Conservation (phyloP, 2,329 filamentous ascomycete genomes). For the Aspergillus hiratsukae region DNA sequence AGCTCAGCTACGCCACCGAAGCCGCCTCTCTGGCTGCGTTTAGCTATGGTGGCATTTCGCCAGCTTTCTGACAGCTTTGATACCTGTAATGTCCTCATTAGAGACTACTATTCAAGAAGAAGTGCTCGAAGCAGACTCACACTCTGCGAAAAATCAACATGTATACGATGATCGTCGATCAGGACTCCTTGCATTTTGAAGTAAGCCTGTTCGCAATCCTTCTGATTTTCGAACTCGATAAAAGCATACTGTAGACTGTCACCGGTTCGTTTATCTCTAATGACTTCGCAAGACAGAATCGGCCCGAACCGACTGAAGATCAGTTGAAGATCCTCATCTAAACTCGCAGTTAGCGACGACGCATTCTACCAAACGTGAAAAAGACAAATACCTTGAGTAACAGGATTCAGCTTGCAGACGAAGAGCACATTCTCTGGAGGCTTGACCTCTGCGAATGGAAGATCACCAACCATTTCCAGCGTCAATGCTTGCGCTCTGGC, state of each 20-base stretch:
- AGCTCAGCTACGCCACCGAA: constrained; percentile 87
- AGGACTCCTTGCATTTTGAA: constrained; percentile 98
- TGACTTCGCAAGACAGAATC: constrained; percentile 93
- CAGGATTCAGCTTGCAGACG: constrained; percentile 96
- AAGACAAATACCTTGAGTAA: constrained; percentile 62
- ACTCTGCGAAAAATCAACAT: constrained; percentile 97
- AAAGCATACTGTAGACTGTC: constrained; percentile 97
- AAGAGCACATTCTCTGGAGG: constrained; percentile 97
- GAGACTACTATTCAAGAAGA: constrained; percentile 4
- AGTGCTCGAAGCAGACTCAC: constrained; percentile 48
- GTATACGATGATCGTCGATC: constrained; percentile 95
- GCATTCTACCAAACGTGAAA: not conserved
- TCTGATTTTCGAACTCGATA: constrained; percentile 91
- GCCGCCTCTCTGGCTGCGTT: constrained; percentile 67
- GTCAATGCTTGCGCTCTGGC: constrained; percentile 91
- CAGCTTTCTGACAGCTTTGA: constrained; percentile 82
- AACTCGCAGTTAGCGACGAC: constrained; percentile 9
- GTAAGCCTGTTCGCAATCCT: constrained; percentile 89
- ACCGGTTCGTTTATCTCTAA: constrained; percentile 86
- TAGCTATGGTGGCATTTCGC: constrained; percentile 79
- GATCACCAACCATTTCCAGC: constrained; percentile 93
- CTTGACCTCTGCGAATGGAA: constrained; percentile 95
- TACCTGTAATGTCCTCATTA: constrained; percentile 38
- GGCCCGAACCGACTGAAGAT: constrained; percentile 97
- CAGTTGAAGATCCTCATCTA: constrained; percentile 84